Evolutionary conservation across 2,329 filamentous ascomycete genomes (phyloP).

Genomic region (Claviceps sp.): DNA sequence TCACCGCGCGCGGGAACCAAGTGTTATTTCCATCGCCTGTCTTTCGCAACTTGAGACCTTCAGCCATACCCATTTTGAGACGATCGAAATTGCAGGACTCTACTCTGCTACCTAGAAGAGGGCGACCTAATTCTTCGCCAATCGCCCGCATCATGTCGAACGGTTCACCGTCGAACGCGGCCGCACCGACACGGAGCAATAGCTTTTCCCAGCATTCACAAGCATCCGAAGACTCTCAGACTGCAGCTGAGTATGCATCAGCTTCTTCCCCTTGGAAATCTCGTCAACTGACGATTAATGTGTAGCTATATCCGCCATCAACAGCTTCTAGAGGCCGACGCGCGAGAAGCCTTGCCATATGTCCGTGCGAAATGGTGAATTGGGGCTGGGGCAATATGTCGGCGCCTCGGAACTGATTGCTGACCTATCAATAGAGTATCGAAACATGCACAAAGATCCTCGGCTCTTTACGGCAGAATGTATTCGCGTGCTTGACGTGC

Average conservation of each 20-base stretch:
- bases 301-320: constrained; percentile 78
- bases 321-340: constrained; percentile 84
- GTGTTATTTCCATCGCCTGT: neutral
- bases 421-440: constrained; percentile 53
- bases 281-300: neutral
- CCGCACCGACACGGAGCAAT: constrained; percentile 29
- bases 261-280: neutral
- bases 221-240: constrained; percentile 52
- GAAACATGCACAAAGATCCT: constrained; percentile 86
- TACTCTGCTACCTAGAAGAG: neutral
- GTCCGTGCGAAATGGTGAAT: constrained; percentile 32
- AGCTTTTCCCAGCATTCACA: constrained; percentile 46
- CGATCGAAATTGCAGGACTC: neutral
- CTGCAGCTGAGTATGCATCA: constrained; percentile 41
- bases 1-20: neutral
- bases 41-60: neutral
- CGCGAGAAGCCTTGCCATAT: constrained; percentile 87
- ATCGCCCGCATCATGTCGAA: constrained; percentile 18
- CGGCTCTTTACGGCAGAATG: constrained; percentile 70
- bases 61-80: neutral
- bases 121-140: neutral
- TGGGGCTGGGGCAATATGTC: neutral
- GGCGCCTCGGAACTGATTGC: constrained; percentile 9
- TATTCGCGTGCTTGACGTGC: constrained; percentile 91
- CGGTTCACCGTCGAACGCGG: constrained; percentile 19